phyloP scores from a whole-genome alignment of 2,329 filamentous ascomycete genomes.

The Aureobasidium mangrovei region DNA sequence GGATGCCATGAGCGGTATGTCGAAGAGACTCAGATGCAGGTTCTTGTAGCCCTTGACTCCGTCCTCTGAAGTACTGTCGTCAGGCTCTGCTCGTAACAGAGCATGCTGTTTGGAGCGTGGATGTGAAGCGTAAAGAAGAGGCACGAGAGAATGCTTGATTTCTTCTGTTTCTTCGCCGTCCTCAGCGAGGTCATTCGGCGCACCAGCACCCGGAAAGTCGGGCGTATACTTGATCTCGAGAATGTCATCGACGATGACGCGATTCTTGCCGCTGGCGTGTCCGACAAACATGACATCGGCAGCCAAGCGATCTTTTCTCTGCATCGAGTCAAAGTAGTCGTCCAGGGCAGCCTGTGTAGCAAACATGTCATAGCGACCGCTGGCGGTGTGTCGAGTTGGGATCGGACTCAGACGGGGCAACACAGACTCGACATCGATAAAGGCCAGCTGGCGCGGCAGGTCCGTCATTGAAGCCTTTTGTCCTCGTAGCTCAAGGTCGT shows the following conservation, averaged over 20 bases:
- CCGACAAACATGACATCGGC: slow-evolving; percentile 73
- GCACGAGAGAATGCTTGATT: not conserved
- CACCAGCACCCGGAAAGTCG: not conserved
- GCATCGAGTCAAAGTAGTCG: slow-evolving; percentile 29
- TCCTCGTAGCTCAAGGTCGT: slow-evolving; percentile 1
- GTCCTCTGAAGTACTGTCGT: slow-evolving; percentile 38
- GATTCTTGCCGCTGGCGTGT: slow-evolving; percentile 59
- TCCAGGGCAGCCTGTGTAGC: slow-evolving; percentile 33
- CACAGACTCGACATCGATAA: slow-evolving; percentile 66
- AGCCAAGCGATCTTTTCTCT: not conserved
- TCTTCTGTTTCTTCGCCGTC: not conserved
- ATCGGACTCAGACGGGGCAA: slow-evolving; percentile 56
- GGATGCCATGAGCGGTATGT: slow-evolving; percentile 36
- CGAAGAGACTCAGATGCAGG: slow-evolving; percentile 26
- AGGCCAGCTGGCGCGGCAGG: slow-evolving; percentile 40
- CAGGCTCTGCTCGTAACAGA: slow-evolving; percentile 42
- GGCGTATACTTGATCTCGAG: slow-evolving; percentile 53
- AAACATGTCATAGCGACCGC: slow-evolving; percentile 25
- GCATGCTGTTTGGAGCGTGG: slow-evolving; percentile 66
- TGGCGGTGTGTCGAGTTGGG: slow-evolving; percentile 24
- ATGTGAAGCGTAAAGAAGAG: slow-evolving; percentile 52
- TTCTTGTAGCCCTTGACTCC: slow-evolving; percentile 31
- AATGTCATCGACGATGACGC: slow-evolving; percentile 77
- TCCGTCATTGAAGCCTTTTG: slow-evolving; percentile 2
- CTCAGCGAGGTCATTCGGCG: not conserved